A percentile compares a stretch with the other conserved stretches of the same genome.
Conservation (phyloP, 108 stramenopile genomes). For the Fistulifera solaris region DNA sequence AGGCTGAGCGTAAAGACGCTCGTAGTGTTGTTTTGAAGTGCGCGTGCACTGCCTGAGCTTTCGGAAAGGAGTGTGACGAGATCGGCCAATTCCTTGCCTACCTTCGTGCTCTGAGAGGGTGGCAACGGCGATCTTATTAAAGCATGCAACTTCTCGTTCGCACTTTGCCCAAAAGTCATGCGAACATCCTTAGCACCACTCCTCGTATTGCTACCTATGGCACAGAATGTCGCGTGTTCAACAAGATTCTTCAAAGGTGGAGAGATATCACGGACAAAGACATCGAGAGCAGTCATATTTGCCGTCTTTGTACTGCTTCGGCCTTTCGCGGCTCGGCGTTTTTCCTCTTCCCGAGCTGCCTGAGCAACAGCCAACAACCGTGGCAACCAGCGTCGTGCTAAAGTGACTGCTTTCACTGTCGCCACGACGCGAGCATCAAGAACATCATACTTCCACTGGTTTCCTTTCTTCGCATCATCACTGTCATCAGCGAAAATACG, state of each 20-base stretch:
- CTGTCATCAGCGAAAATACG: conserved; percentile 65
- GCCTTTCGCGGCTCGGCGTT: conserved; percentile 54
- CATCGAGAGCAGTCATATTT: conserved; percentile 50
- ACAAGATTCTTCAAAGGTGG: conserved; percentile 57
- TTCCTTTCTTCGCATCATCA: conserved; percentile 26
- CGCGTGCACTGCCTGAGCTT: conserved; percentile 26
- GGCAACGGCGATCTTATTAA: conserved; percentile 67
- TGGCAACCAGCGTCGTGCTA: conserved; percentile 68
- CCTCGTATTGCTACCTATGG: conserved; percentile 58
- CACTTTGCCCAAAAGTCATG: conserved; percentile 65
- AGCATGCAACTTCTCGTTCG: conserved; percentile 55
- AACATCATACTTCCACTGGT: conserved; percentile 83
- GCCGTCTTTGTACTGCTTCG: background rate
- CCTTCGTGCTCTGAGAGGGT: conserved; percentile 65
- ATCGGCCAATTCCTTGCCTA: conserved; percentile 72
- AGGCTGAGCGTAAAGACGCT: conserved; percentile 28
- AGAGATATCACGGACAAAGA: conserved; percentile 49
- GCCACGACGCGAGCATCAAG: conserved; percentile 69
- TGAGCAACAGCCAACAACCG: conserved; percentile 63
- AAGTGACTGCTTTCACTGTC: conserved; percentile 54
- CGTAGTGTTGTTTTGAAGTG: conserved; percentile 27
- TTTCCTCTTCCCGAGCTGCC: conserved; percentile 76
- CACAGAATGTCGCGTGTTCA: conserved; percentile 76
- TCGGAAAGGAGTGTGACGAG: conserved; percentile 58
- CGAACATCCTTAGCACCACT: conserved; percentile 51